A percentile compares a stretch with the other conserved stretches of the same genome.
Conservation (phyloP, 2,329 filamentous ascomycete species). For the Colletotrichum trifolii region DNA sequence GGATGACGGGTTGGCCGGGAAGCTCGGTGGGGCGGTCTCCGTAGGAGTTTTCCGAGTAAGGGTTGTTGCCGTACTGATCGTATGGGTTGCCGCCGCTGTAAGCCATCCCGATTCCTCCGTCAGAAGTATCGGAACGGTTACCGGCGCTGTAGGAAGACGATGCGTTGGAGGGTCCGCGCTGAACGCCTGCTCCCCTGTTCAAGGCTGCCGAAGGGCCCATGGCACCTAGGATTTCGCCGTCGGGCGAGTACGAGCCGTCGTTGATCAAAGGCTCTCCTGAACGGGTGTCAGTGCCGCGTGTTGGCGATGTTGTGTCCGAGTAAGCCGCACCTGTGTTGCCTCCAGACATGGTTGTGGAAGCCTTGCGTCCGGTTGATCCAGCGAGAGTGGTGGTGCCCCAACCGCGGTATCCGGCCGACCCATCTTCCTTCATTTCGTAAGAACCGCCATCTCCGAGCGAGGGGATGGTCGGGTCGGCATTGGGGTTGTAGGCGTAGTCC, state of each 20-base stretch:
- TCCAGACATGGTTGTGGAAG: slow-evolving; percentile 89
- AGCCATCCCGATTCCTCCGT: slow-evolving; percentile 57
- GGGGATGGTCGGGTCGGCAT: slow-evolving; percentile 85
- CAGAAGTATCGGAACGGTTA: slow-evolving; percentile 77
- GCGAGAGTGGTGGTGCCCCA: slow-evolving; percentile 85
- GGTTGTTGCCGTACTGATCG: slow-evolving; percentile 69
- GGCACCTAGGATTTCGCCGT: slow-evolving; percentile 84
- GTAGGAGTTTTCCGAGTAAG: slow-evolving; percentile 61
- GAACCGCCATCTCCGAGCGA: slow-evolving; percentile 63
- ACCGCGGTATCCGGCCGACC: slow-evolving; percentile 85
- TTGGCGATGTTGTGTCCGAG: slow-evolving; percentile 80
- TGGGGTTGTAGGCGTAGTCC: slow-evolving; percentile 98
- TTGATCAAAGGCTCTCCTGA: slow-evolving; percentile 74
- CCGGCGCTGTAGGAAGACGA: slow-evolving; percentile 94
- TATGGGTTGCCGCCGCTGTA: slow-evolving; percentile 59
- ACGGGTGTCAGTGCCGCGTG: slow-evolving; percentile 74
- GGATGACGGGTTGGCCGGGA: slow-evolving; percentile 80
- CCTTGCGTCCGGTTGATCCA: slow-evolving; percentile 80
- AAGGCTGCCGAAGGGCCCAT: slow-evolving; percentile 78
- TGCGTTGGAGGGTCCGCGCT: slow-evolving; percentile 91
- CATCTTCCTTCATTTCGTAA: slow-evolving; percentile 83
- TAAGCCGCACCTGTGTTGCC: slow-evolving; percentile 73
- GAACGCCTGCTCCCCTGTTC: slow-evolving; percentile 76
- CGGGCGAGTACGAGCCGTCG: slow-evolving; percentile 66
- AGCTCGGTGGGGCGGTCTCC: slow-evolving; percentile 55